Evolutionary conservation across 1,139 yeast species (phyloP).

Genomic region (Geotrichum aggregatum): DNA sequence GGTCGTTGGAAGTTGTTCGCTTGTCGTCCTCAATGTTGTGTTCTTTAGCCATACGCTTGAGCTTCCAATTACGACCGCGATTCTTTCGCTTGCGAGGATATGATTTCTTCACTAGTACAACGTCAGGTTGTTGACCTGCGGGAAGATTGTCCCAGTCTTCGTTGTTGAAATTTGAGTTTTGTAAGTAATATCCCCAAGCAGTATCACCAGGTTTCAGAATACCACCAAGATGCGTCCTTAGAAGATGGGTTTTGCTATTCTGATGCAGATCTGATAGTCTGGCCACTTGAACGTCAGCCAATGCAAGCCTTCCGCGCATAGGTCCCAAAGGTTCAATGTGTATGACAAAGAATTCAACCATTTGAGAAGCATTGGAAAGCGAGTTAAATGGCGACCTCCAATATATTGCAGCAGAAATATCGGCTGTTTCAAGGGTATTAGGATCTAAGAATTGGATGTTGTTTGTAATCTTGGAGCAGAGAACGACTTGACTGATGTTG

Average conservation of each 20-base stretch:
- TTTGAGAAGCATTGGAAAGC: conserved; percentile 68
- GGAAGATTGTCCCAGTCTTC: conserved; percentile 75
- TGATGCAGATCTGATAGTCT: conserved; percentile 81
- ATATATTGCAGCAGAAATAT: conserved; percentile 66
- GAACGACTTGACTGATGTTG: conserved; percentile 73
- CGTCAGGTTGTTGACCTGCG: conserved; percentile 62
- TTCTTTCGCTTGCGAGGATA: conserved; percentile 76
- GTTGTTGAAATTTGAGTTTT: conserved; percentile 81
- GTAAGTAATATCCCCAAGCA: conserved; percentile 80
- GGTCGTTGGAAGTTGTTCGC: conserved; percentile 76
- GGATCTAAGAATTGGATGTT: conserved; percentile 84
- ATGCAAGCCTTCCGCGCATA: conserved; percentile 71
- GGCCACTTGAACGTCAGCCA: conserved; percentile 87
- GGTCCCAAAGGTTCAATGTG: conserved; percentile 94
- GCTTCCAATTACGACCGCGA: conserved; percentile 83
- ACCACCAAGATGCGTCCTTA: conserved; percentile 89
- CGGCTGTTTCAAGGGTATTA: conserved; percentile 73
- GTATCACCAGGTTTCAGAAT: conserved; percentile 94
- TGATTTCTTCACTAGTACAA: conserved; percentile 83
- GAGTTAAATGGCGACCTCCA: conserved; percentile 87
- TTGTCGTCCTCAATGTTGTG: conserved; percentile 77
- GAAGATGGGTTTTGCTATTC: conserved; percentile 72
- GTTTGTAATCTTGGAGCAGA: conserved; percentile 81
- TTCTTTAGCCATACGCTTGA: conserved; percentile 97
- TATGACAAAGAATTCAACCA: conserved; percentile 84